phyloP scores from a whole-genome alignment of 495 filamentous ascomycete species.

The Aspergillus nidulans region DNA sequence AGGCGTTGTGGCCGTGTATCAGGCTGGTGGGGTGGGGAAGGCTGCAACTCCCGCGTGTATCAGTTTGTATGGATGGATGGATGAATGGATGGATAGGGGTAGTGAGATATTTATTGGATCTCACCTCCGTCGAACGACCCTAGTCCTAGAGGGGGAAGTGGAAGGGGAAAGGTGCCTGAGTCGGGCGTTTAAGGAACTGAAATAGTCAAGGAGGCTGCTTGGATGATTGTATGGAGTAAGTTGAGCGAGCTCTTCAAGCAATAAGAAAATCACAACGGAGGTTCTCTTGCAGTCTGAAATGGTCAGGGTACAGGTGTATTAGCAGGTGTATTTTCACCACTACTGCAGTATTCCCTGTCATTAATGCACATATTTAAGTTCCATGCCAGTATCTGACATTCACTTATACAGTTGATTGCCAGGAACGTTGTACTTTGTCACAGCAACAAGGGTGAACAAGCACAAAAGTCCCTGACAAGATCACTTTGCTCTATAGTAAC shows the following conservation, averaged over 20 bases:
- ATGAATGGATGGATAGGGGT: not conserved
- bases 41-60: not conserved
- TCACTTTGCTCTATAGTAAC: too few species aligned
- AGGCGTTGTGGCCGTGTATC: not conserved
- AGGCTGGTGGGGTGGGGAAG: not conserved
- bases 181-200: not conserved
- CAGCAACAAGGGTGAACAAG: not conserved
- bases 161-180: not conserved
- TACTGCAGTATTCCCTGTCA: not conserved
- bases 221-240: not conserved
- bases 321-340: not conserved
- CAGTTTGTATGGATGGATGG: not conserved
- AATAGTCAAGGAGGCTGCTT: not conserved
- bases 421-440: not conserved
- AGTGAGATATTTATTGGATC: not conserved
- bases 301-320: not conserved
- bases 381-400: not conserved
- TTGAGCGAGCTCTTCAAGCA: slow-evolving; percentile 1
- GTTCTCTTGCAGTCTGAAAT: not conserved
- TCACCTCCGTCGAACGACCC: not conserved
- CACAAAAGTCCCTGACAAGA: not conserved
- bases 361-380: not conserved
- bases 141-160: not conserved
- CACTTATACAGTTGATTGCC: not conserved
- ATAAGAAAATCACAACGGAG: too few species aligned